A percentile compares a stretch with the other conserved stretches of the same genome.
Evolutionary conservation across 2,329 filamentous ascomycete genomes (phyloP).

Genomic region (Trichoderma harzianum): DNA sequence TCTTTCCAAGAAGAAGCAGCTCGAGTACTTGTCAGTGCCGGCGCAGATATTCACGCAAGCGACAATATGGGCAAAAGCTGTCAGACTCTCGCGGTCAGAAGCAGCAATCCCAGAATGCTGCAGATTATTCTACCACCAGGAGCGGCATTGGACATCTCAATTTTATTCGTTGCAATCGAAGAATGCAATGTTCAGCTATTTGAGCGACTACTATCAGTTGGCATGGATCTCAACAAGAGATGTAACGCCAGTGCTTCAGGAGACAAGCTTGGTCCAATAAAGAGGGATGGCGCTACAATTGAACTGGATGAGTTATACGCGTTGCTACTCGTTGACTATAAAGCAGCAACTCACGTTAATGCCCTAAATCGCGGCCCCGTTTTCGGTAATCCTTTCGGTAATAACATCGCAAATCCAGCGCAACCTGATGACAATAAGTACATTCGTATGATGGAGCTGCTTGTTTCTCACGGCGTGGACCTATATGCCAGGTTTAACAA

Average conservation of each 20-base stretch:
- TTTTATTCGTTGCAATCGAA: neutral
- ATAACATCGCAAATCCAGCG: neutral
- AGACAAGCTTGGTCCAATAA: neutral
- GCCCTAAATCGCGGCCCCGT: neutral
- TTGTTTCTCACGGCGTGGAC: neutral
- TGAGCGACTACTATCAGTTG: neutral
- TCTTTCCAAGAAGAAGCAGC: conserved; percentile 20
- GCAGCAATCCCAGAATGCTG: conserved; percentile 16
- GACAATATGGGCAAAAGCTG: conserved; percentile 16
- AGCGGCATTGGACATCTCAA: neutral
- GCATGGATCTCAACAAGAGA: neutral
- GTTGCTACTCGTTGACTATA: neutral
- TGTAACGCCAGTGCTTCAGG: neutral
- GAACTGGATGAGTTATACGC: neutral
- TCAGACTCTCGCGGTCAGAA: neutral
- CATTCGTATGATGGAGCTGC: neutral
- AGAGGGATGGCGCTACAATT: neutral
- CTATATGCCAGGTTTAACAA: neutral
- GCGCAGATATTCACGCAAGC: conserved; percentile 23
- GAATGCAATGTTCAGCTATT: neutral
- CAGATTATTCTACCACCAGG: neutral
- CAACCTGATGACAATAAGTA: neutral
- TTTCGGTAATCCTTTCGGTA: neutral
- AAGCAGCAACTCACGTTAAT: neutral
- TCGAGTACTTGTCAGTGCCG: conserved; percentile 20